A percentile compares a stretch with the other conserved stretches of the same genome.
These are phyloP conservation scores for Ophiocordyceps unilateralis DNA, from an alignment of 2,329 filamentous ascomycete genomes.

Conservation along the genomic window DNA sequence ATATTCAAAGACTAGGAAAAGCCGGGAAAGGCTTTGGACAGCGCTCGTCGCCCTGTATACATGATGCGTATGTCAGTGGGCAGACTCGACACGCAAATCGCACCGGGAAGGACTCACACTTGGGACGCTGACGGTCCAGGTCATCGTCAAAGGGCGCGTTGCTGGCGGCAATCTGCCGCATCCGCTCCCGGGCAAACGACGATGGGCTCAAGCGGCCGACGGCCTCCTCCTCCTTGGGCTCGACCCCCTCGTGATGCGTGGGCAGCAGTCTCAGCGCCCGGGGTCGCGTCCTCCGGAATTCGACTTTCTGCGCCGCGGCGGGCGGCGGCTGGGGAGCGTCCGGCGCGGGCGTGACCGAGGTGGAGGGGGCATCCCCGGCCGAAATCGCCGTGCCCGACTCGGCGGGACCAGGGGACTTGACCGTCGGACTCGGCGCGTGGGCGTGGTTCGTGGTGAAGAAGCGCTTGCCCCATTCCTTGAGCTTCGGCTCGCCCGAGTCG, in stretches of 20 bases:
- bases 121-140: constrained; percentile 19
- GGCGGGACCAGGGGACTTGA: too few species aligned
- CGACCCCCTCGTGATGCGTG: constrained; percentile 19
- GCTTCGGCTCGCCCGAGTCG: constrained; percentile 15
- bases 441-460: constrained; percentile 13
- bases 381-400: too few species aligned
- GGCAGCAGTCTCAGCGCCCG: constrained; percentile 16
- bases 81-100: neutral
- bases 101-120: constrained; percentile 16
- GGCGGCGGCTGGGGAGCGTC: constrained; percentile 4
- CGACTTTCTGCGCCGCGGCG: constrained; percentile 5
- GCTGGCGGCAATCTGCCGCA: constrained; percentile 24
- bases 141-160: constrained; percentile 26
- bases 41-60: constrained; percentile 21
- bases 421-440: too few species aligned
- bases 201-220: constrained; percentile 22
- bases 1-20: constrained; percentile 11
- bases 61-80: neutral
- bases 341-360: constrained; percentile 3
- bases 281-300: constrained; percentile 12
- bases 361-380: constrained; percentile 1
- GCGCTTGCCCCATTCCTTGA: constrained; percentile 18
- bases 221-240: constrained; percentile 10
- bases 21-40: constrained; percentile 26
- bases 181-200: constrained; percentile 24